phyloP scores from a whole-genome alignment of 106 monocot species.

The Dendrobium nobile region DNA sequence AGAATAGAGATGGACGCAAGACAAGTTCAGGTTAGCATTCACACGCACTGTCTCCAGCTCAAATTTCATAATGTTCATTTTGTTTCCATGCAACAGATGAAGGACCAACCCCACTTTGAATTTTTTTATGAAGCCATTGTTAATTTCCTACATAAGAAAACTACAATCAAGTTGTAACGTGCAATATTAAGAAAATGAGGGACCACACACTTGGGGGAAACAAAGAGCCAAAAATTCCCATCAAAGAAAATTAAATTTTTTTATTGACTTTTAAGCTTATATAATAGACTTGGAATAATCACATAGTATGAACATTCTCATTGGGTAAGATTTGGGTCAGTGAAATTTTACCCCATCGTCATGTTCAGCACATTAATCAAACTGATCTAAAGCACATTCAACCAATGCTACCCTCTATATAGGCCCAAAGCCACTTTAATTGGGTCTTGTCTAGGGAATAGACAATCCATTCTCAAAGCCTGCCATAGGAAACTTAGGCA shows the following conservation, averaged over 20 bases:
- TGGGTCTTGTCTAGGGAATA: not conserved
- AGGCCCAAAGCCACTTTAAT: slow-evolving; percentile 1
- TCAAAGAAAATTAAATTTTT: not conserved
- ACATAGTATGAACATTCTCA: not conserved
- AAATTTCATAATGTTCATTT: not conserved
- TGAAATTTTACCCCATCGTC: not conserved
- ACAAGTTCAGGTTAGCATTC: not conserved
- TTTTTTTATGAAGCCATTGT: not conserved
- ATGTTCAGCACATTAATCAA: not conserved
- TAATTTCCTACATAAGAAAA: slow-evolving; percentile 1
- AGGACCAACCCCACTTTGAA: not conserved
- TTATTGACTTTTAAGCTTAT: not conserved
- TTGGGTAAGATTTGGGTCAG: not conserved
- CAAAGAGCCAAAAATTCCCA: not conserved
- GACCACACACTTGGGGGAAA: not conserved
- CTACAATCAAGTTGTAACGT: not conserved
- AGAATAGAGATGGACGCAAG: not conserved
- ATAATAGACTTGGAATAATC: not conserved
- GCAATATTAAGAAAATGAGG: not conserved
- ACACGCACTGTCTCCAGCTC: not conserved
- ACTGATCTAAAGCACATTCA: not conserved
- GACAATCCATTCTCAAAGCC: not conserved
- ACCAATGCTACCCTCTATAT: not conserved
- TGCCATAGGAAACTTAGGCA: not conserved
- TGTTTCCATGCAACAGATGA: not conserved